Base-by-base conservation (phyloP, 257 asterid genomes). In the Verbascum thapsus region DNA sequence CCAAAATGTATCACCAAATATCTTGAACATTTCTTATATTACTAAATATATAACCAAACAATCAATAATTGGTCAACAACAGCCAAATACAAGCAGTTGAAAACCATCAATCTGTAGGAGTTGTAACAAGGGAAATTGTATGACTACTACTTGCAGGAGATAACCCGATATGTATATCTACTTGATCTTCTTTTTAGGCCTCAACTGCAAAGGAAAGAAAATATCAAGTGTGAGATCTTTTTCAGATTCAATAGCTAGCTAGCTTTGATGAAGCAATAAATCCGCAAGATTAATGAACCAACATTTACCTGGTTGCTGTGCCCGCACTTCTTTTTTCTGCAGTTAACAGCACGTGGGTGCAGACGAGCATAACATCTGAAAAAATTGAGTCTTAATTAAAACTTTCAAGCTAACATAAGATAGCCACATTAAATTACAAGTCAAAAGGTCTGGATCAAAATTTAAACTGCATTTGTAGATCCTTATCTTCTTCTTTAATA, bases 111-210 rank as follows among this genome's bases (percentile, higher is more conserved):
- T 10, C 15, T 1, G 10, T 3, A 41, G 35, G 42, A 20, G 54
- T 26, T 35, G 59, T 22, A 2, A 42, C 39, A 56, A 47, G 52
- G 6, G 18, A 37, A 26, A 34, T 64, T 16, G 5, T 19, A 50
- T 19, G 45, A 52, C 30, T 20, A 43, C 11, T 7, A 10, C 67
- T 23, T 15, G 49, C 13, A 18, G 15, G 44, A 53, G 43, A 26
- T 7, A 12, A 57, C 35, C 1, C 32, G 17, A 49, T 4, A 32
- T 23, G 53, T 41, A 45, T 1, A 57, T 63, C 84, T 84, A 84
- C 86, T 84, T 84, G 79, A 84, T 79, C 84, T 84, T 84, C 84
- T 81, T 84, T 74, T 84, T 84, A 32, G 91, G 88, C 86, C 91
- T 75, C 83, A 84, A 67, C 90, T 83, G 80, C 78, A 20, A 34